A percentile compares a stretch with the other conserved stretches of the same genome.
phyloP scores from a whole-genome alignment of 306 rosid genomes.

The Quercus aquifolioides region DNA sequence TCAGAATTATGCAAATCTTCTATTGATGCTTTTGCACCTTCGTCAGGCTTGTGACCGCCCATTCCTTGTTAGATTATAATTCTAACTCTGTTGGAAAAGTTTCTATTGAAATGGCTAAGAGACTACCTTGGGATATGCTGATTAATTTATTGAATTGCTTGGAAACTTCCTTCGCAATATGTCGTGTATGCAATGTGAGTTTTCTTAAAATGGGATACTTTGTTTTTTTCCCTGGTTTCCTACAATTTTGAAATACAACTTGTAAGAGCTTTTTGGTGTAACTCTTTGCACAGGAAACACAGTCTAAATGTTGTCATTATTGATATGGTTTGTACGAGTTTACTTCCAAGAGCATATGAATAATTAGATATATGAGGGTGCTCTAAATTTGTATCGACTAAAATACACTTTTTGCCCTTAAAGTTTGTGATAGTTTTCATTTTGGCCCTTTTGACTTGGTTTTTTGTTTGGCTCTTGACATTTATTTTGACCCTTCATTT shows the following conservation, averaged over 20 bases:
- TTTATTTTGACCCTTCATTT: too few species aligned
- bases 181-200: slow-evolving; percentile 74
- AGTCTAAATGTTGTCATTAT: slow-evolving; percentile 1
- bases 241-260: slow-evolving; percentile 1
- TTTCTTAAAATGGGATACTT: slow-evolving; percentile 17
- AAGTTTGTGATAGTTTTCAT: too few species aligned
- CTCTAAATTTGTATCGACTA: neutral
- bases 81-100: slow-evolving; percentile 59
- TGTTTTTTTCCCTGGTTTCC: neutral
- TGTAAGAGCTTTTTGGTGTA: slow-evolving; percentile 3
- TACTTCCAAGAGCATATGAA: neutral
- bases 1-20: slow-evolving; percentile 95
- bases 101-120: slow-evolving; percentile 70
- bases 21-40: slow-evolving; percentile 89
- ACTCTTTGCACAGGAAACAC: neutral
- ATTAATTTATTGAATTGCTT: slow-evolving; percentile 52
- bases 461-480: too few species aligned
- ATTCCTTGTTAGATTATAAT: slow-evolving; percentile 66
- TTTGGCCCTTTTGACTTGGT: too few species aligned
- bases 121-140: slow-evolving; percentile 65
- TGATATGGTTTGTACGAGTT: slow-evolving; percentile 18
- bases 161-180: slow-evolving; percentile 68
- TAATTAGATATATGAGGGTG: neutral
- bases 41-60: slow-evolving; percentile 98
- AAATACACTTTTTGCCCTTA: too few species aligned